phyloP scores from a whole-genome alignment of 257 asterid genomes.

The Jacaranda mimosifolia region DNA sequence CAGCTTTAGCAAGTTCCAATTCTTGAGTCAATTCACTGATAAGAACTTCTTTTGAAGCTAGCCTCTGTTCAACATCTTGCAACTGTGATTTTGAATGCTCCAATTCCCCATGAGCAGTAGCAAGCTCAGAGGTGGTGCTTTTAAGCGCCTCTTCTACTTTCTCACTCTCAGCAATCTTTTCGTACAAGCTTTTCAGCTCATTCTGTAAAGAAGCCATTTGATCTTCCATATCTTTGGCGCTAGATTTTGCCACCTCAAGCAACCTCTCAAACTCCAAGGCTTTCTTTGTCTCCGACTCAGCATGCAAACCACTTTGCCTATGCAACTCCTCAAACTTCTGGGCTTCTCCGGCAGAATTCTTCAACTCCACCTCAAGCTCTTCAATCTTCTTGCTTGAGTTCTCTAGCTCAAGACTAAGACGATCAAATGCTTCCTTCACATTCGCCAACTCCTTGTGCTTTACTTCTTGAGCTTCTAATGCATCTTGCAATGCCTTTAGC shows the following conservation, averaged over 20 bases:
- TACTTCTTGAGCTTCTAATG: conserved; percentile 58
- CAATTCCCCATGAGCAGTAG: conserved; percentile 64
- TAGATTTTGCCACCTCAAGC: conserved; percentile 71
- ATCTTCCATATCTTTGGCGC: conserved; percentile 67
- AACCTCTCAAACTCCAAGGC: conserved; percentile 71
- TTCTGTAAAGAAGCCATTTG: conserved; percentile 63
- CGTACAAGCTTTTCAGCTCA: conserved; percentile 63
- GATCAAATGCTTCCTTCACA: conserved; percentile 68
- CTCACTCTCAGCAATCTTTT: conserved; percentile 63
- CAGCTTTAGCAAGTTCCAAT: conserved; percentile 58
- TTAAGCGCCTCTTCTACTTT: conserved; percentile 75
- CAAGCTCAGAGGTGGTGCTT: conserved; percentile 60
- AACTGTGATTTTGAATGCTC: conserved; percentile 71
- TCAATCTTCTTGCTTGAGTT: conserved; percentile 69
- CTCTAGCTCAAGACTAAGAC: conserved; percentile 70
- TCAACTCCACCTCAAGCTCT: conserved; percentile 66
- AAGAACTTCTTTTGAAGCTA: conserved; percentile 72
- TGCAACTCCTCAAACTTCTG: conserved; percentile 80
- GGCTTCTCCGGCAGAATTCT: conserved; percentile 60
- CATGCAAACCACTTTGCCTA: conserved; percentile 69
- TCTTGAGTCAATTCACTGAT: conserved; percentile 61
- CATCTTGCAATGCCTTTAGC: conserved; percentile 73
- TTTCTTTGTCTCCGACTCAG: conserved; percentile 73
- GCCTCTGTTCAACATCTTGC: conserved; percentile 64
- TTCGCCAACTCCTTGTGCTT: conserved; percentile 61